A percentile compares a stretch with the other conserved stretches of the same genome.
phyloP scores from a whole-genome alignment of 257 asterid genomes.

The Plantago ovata region DNA sequence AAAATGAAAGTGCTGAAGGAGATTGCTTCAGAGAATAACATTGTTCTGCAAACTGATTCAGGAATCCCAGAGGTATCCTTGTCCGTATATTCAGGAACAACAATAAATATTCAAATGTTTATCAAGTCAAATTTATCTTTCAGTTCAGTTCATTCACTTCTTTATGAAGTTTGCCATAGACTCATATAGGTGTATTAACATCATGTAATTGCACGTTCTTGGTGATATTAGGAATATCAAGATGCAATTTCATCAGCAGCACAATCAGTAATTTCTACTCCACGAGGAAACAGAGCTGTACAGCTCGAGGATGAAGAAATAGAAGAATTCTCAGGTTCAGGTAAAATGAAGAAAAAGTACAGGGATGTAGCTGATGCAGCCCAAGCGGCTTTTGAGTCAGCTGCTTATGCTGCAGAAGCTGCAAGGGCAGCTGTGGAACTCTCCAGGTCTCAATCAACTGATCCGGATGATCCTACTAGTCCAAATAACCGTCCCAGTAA shows the following conservation, averaged over 20 bases:
- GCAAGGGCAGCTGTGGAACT: conserved; percentile 87
- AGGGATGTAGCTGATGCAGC: conserved; percentile 91
- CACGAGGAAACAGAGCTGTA: conserved; percentile 3
- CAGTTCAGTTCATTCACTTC: not conserved
- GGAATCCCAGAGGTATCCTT: conserved; percentile 33
- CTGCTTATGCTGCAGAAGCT: conserved; percentile 87
- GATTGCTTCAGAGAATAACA: conserved; percentile 69
- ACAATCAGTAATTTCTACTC: conserved; percentile 15
- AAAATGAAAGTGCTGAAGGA: conserved; percentile 53
- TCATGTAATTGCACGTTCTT: not conserved
- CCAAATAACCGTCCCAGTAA: conserved; percentile 30
- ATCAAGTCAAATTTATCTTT: no score
- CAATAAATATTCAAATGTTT: no score
- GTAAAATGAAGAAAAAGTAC: conserved; percentile 40
- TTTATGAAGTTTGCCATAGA: not conserved
- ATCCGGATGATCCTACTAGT: conserved; percentile 31
- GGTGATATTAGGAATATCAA: conserved; percentile 26
- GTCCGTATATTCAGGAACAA: not conserved
- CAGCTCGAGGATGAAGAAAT: conserved; percentile 19
- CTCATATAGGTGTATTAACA: not conserved
- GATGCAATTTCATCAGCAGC: conserved; percentile 20
- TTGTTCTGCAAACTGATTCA: conserved; percentile 42
- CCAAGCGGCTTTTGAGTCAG: conserved; percentile 87
- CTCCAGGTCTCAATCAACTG: conserved; percentile 54
- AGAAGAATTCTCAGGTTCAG: conserved; percentile 21